Percentiles rank a stretch among this genome's conserved stretches.
Conservation (phyloP, 2,329 filamentous ascomycete genomes). For the Colletotrichum brevisporum region DNA sequence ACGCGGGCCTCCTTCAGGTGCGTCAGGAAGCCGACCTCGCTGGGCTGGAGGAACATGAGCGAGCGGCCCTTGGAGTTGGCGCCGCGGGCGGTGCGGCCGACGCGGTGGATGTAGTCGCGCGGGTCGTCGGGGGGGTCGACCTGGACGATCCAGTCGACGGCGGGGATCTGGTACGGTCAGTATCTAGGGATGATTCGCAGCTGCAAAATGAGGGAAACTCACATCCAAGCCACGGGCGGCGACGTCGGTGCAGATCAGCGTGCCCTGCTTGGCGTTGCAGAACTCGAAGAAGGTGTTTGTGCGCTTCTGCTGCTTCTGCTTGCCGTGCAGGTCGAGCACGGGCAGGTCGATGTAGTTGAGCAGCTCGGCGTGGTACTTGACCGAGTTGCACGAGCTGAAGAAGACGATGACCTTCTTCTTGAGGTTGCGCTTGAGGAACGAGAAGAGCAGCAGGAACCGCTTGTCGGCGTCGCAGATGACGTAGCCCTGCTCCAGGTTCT, state of each 20-base stretch:
- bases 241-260: conserved; percentile 95
- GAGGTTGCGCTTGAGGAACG: conserved; percentile 90
- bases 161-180: conserved; percentile 31
- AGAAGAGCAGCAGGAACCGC: conserved; percentile 93
- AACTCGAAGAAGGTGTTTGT: conserved; percentile 99
- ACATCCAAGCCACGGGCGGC: conserved; percentile 93
- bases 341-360: conserved; percentile 98
- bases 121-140: conserved; percentile 95
- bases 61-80: conserved; percentile 86
- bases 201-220: conserved; percentile 49
- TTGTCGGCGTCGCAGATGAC: conserved; percentile 94
- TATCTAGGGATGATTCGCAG: too few species aligned
- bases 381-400: conserved; percentile 91
- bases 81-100: conserved; percentile 93
- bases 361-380: conserved; percentile 95
- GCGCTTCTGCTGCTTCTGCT: conserved; percentile 99
- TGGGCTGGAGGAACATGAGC: conserved; percentile 93
- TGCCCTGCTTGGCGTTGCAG: conserved; percentile 81
- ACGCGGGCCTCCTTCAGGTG: conserved; percentile 93
- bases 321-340: conserved; percentile 88
- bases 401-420: conserved; percentile 99
- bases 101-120: conserved; percentile 93
- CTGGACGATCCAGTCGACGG: conserved; percentile 96
- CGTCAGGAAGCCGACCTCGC: conserved; percentile 91
- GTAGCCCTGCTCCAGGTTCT: conserved; percentile 95